A percentile compares a stretch with the other conserved stretches of the same genome.
These are phyloP conservation scores for Penicillium capsulatum DNA, from an alignment of 2,329 filamentous ascomycete genomes.

Conservation along the genomic window DNA sequence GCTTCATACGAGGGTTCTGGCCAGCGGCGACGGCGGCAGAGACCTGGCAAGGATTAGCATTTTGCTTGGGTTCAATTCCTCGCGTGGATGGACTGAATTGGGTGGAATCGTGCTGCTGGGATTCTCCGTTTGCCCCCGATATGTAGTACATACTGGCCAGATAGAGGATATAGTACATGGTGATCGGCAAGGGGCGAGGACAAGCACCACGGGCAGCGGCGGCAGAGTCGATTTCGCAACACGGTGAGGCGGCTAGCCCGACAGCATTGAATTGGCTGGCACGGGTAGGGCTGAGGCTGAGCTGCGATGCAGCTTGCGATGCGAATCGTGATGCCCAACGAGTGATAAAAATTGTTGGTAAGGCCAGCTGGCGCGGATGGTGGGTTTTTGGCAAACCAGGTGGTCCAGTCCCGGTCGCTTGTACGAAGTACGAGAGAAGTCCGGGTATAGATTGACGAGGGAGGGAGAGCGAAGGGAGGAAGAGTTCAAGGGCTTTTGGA, in stretches of 20 bases:
- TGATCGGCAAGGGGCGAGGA: constrained; percentile 4
- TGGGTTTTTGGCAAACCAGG: constrained; percentile 1
- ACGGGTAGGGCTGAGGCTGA: constrained; percentile 20
- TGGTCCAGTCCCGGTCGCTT: background rate
- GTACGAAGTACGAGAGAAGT: background rate
- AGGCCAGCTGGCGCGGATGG: background rate
- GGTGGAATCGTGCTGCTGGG: background rate
- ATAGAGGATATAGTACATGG: constrained; percentile 58
- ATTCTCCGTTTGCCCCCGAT: too few relatives aligned
- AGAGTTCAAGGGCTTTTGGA: constrained; percentile 8
- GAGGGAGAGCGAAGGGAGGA: background rate
- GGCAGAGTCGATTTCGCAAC: constrained; percentile 10
- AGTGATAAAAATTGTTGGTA: background rate
- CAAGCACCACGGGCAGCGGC: background rate
- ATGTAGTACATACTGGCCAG: constrained; percentile 69
- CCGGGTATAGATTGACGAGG: background rate
- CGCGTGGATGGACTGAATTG: background rate
- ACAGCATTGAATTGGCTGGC: constrained; percentile 22
- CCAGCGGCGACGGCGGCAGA: constrained; percentile 93
- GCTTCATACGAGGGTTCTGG: constrained; percentile 83
- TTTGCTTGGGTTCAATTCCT: constrained; percentile 1
- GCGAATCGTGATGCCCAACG: constrained; percentile 23
- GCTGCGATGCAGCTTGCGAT: constrained; percentile 7
- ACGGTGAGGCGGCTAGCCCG: constrained; percentile 16
- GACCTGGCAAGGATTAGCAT: constrained; percentile 55